A percentile compares a stretch with the other conserved stretches of the same genome.
Evolutionary conservation across 805 yeast species (phyloP).

Genomic region (Metschnikowia cubensis): DNA sequence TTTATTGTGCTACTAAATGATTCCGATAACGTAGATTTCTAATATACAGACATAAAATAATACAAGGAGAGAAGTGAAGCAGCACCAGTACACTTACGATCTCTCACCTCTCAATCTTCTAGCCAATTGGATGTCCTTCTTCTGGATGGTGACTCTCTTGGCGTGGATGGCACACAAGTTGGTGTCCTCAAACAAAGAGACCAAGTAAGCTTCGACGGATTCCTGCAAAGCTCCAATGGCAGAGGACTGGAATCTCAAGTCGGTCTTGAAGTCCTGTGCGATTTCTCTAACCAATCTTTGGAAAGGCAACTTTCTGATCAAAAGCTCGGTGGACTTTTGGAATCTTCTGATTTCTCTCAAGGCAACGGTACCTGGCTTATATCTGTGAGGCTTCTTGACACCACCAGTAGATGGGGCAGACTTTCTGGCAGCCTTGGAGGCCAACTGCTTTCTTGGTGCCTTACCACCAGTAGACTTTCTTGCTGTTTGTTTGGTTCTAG

Average conservation of each 20-base stretch:
- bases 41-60: constrained; percentile 20
- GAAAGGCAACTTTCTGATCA: constrained; percentile 47
- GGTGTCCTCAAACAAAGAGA: constrained; percentile 45
- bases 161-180: constrained; percentile 49
- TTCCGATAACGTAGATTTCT: constrained; percentile 7
- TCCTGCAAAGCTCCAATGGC: constrained; percentile 47
- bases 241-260: constrained; percentile 45
- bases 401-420: constrained; percentile 46
- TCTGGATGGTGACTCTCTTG: constrained; percentile 46
- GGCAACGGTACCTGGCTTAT: constrained; percentile 49
- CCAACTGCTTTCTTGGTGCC: constrained; percentile 48
- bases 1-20: background rate
- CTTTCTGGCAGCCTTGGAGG: constrained; percentile 47
- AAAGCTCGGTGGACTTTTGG: constrained; percentile 44
- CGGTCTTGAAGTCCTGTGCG: constrained; percentile 46
- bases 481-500: constrained; percentile 47
- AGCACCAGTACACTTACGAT: constrained; percentile 27
- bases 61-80: constrained; percentile 18
- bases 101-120: constrained; percentile 49
- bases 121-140: constrained; percentile 47
- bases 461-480: constrained; percentile 49
- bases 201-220: constrained; percentile 46
- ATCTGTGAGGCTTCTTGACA: constrained; percentile 48
- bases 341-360: constrained; percentile 48
- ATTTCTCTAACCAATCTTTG: constrained; percentile 47